Conservation (phyloP, 805 yeast genomes). For the Yamadazyma tumulicola region DNA sequence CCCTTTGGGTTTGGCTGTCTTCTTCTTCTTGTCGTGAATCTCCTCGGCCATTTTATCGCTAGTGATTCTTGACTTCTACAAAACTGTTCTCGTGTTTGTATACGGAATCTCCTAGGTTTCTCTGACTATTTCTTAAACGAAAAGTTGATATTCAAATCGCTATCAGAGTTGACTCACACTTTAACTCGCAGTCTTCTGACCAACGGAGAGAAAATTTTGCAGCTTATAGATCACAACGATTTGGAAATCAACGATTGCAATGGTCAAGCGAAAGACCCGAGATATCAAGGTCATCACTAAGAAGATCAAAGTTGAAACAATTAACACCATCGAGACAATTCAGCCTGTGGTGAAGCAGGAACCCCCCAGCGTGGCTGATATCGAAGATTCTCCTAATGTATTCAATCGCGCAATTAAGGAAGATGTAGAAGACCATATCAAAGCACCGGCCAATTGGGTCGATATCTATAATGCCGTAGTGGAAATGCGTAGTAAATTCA, state of each 20-base stretch:
- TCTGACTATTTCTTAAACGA: too few species aligned
- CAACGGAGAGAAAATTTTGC: not conserved
- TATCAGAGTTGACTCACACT: not conserved
- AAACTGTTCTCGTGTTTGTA: too few species aligned
- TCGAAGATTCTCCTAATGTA: constrained; percentile 1
- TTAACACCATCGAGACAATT: not conserved
- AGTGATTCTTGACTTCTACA: too few species aligned
- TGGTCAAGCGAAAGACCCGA: constrained; percentile 6
- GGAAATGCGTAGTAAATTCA: constrained; percentile 58
- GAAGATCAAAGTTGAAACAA: constrained; percentile 1
- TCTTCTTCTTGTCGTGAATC: constrained; percentile 3
- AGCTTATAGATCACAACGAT: too few species aligned
- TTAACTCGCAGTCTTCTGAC: too few species aligned
- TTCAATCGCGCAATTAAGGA: not conserved
- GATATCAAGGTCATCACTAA: constrained; percentile 5
- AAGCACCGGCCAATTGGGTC: constrained; percentile 45
- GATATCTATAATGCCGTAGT: constrained; percentile 58
- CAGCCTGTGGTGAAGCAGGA: not conserved
- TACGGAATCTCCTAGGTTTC: too few species aligned
- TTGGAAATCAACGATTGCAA: not conserved
- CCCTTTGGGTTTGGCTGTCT: constrained; percentile 6
- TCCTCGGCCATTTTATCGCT: too few species aligned
- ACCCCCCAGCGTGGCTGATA: not conserved
- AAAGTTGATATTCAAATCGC: too few species aligned
- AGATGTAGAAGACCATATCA: constrained; percentile 1